Percentiles rank a stretch among this genome's conserved stretches.
phyloP scores from a whole-genome alignment of 106 monocot species.

The Platanthera guangdongensis region DNA sequence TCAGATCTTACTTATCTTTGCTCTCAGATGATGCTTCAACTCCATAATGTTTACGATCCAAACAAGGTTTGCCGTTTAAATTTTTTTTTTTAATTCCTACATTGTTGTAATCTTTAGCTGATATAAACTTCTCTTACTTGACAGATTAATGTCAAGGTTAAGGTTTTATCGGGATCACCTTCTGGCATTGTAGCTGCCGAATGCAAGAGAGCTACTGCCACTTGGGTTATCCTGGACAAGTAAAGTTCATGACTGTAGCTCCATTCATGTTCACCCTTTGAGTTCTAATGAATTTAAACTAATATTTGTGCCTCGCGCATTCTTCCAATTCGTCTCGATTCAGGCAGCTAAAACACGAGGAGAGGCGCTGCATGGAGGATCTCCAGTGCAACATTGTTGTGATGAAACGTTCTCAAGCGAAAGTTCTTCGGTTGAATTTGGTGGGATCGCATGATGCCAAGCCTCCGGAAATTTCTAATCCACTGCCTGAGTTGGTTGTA shows the following conservation, averaged over 20 bases:
- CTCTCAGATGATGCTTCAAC: conserved; percentile 88
- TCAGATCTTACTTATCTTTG: conserved; percentile 70
- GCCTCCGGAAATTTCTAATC: conserved; percentile 13
- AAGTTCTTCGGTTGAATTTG: conserved; percentile 84
- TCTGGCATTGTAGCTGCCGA: conserved; percentile 82
- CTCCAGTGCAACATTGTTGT: conserved; percentile 91
- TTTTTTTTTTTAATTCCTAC: neutral
- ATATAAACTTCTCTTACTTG: neutral
- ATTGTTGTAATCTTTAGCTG: neutral
- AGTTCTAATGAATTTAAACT: too few relatives aligned
- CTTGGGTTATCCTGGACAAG: conserved; percentile 96
- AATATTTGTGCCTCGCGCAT: neutral
- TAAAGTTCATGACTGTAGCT: conserved; percentile 21
- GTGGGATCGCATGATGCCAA: conserved; percentile 56
- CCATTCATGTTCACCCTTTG: too few relatives aligned
- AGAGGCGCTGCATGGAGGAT: conserved; percentile 78
- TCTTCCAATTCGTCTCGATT: neutral
- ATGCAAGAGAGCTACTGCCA: conserved; percentile 66
- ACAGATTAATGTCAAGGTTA: conserved; percentile 82
- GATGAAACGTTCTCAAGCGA: conserved; percentile 88
- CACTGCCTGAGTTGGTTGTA: conserved; percentile 16
- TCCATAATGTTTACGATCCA: conserved; percentile 79
- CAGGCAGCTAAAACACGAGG: conserved; percentile 86
- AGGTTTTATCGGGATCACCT: conserved; percentile 87
- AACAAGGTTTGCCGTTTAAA: conserved; percentile 41